These are phyloP conservation scores for Melaleuca alternifolia DNA, from an alignment of 345 rosid genomes.

Conservation along the genomic window DNA sequence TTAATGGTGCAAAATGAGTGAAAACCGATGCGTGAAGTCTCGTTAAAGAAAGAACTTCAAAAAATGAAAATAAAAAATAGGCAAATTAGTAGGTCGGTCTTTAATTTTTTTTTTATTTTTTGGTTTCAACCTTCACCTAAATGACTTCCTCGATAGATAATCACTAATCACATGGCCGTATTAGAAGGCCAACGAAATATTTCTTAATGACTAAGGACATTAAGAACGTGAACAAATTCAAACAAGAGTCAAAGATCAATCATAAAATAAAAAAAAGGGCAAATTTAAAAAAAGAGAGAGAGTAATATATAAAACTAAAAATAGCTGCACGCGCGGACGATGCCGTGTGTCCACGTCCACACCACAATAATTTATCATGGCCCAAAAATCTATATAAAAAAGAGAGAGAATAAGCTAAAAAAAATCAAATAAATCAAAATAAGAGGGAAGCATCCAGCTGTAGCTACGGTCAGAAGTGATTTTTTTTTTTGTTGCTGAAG, in stretches of 20 bases:
- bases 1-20: not conserved
- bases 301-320: not conserved
- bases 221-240: not conserved
- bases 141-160: not conserved
- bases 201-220: not conserved
- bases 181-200: not conserved
- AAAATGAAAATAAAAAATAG: not conserved
- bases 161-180: not conserved
- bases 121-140: not conserved
- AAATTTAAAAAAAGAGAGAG: not conserved
- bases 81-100: not conserved
- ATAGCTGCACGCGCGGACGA: not conserved
- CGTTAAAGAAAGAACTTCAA: not conserved
- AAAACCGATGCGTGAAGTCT: not conserved
- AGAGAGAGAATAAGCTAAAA: not conserved
- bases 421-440: not conserved
- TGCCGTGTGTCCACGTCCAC: not conserved
- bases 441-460: not conserved
- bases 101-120: not conserved
- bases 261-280: not conserved
- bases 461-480: not conserved
- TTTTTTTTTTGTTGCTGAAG: not conserved
- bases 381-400: not conserved
- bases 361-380: not conserved
- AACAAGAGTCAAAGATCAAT: not conserved